phyloP scores from a whole-genome alignment of 805 yeast genomes.

The Lachancea dasiensis region DNA sequence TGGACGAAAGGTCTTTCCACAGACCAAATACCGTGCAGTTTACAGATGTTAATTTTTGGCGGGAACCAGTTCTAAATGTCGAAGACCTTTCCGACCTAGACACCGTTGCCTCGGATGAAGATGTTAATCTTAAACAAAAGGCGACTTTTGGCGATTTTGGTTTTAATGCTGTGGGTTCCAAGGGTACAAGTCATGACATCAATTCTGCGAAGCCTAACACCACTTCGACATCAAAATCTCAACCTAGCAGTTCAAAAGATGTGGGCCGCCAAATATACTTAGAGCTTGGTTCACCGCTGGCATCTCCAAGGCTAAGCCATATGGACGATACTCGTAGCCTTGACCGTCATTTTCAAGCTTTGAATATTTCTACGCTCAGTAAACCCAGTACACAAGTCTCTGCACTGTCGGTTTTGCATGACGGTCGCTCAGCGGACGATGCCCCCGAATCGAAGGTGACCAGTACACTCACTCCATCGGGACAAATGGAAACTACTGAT shows the following conservation, averaged over 20 bases:
- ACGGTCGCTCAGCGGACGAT: conserved; percentile 12
- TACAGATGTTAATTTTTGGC: conserved; percentile 89
- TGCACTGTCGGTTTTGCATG: conserved; percentile 22
- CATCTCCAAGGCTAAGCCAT: conserved; percentile 26
- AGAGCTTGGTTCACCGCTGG: conserved; percentile 32
- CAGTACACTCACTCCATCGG: background rate
- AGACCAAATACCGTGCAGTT: conserved; percentile 39
- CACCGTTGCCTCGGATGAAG: conserved; percentile 22
- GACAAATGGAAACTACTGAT: conserved; percentile 11
- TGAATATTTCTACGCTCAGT: conserved; percentile 19
- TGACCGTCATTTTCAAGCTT: conserved; percentile 14
- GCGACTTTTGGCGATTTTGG: conserved; percentile 6
- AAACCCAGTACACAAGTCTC: conserved; percentile 21
- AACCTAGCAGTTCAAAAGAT: conserved; percentile 10
- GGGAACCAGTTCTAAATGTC: conserved; percentile 66
- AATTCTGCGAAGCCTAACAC: background rate
- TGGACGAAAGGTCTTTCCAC: conserved; percentile 34
- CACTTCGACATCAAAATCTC: background rate
- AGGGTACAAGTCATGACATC: conserved; percentile 11
- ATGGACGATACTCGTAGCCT: conserved; percentile 13
- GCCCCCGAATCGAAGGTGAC: conserved; percentile 10
- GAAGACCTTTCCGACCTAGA: conserved; percentile 54
- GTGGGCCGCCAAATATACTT: conserved; percentile 31
- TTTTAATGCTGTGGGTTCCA: conserved; percentile 13
- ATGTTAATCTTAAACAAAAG: conserved; percentile 15